Base-by-base conservation (phyloP, 2,329 filamentous ascomycete species). In the Fusarium globosum region DNA sequence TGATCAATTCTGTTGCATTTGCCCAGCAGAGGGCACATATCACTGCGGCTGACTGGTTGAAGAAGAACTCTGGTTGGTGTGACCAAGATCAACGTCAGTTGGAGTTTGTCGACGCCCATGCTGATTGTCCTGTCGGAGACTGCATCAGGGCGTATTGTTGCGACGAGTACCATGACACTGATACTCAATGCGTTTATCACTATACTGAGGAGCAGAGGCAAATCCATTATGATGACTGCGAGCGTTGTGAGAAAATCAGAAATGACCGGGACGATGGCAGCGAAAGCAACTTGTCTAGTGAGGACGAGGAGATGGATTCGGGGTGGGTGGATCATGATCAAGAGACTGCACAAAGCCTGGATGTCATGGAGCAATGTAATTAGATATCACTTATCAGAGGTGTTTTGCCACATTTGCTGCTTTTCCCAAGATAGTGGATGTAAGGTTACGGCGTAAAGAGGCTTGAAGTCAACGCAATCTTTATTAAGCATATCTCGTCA, bases 21-120 rank as follows among this genome's bases (percentile, higher is more conserved):
- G 48, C 48, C 1, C n/a, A 36, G 12, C 0, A 0, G 4, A 7
- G 6, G 0, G 30, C 11, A 4, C 12, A 15, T 8, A 0, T 6
- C 3, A 7, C 16, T 36, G 16, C 2, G 5, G n/a, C 12, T 3
- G 6, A 4, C 4, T 52, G 18, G 49, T 1, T 52, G 18, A 36
- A 52, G 4, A 3, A 52, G 0, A 12, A 4, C 0, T 52, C n/a
- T 3, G 13, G 6, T 8, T 52, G 49, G 49, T 4, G 13, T 3
- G n/a, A 21, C 1, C 3, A 6, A 1, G 30, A 51, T 4, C 16
- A 51, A 8, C 4, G 3, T 8, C 6, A 11, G 3, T 18, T n/a
- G 28, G 15, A n/a, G 21, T 12, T 9, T 46, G 16, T 46, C 5
- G 2, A 20, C 4, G 6, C 12, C 5, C 1, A 26, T 20, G 11